Percentiles rank a stretch among this genome's conserved stretches.
phyloP scores from a whole-genome alignment of 129 eudicot genomes.

The Centella asiatica region DNA sequence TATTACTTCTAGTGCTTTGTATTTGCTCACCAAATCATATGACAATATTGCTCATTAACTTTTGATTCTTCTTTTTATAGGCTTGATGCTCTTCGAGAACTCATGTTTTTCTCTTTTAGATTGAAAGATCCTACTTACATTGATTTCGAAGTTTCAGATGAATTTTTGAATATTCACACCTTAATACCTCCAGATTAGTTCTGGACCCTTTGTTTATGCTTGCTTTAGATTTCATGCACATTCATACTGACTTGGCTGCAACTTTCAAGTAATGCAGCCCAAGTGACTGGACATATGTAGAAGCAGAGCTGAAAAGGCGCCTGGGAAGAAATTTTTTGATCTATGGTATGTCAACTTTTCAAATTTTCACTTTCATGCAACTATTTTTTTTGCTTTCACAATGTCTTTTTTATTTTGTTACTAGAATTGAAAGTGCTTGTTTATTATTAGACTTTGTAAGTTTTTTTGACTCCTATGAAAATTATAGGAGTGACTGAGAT shows the following conservation, averaged over 20 bases:
- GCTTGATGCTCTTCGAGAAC: no score
- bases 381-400: neutral
- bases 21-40: no score
- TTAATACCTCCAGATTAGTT: neutral
- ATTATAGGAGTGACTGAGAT: neutral
- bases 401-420: neutral
- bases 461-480: neutral
- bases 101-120: neutral
- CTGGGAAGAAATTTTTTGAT: slow-evolving; percentile 76
- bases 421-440: neutral
- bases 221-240: slow-evolving; percentile 11
- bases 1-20: no score
- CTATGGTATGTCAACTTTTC: slow-evolving; percentile 39
- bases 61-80: no score
- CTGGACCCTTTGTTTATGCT: slow-evolving; percentile 8
- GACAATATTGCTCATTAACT: no score
- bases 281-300: slow-evolving; percentile 86
- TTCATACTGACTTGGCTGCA: slow-evolving; percentile 6
- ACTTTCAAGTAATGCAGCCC: slow-evolving; percentile 57
- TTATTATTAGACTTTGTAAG: neutral
- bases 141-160: neutral
- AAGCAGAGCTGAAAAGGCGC: slow-evolving; percentile 80
- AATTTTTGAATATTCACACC: neutral
- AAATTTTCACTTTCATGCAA: slow-evolving; percentile 1
- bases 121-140: no score